Conservation (phyloP, 1,284 basidiomycete genomes). For the Ceratobasidium sp. region DNA sequence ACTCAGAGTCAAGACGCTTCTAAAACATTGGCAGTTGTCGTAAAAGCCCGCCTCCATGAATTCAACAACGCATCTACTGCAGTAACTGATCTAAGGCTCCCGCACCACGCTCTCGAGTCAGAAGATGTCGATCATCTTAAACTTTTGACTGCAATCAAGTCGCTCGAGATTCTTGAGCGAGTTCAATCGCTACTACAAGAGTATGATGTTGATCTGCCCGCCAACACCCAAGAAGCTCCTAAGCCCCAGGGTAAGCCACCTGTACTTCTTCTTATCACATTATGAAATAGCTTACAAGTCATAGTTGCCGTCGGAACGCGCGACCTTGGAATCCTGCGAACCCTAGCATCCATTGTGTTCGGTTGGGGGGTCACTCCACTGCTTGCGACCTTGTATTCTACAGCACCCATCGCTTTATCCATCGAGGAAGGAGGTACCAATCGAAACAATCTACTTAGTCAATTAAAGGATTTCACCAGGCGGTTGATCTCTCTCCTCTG, state of each 20-base stretch:
- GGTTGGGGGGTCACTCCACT: constrained; percentile 71
- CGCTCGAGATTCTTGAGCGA: constrained; percentile 60
- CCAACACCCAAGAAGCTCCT: constrained; percentile 33
- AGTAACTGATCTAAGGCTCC: background rate
- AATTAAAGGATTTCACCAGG: constrained; percentile 57
- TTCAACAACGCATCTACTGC: background rate
- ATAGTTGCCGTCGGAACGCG: constrained; percentile 64
- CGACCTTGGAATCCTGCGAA: constrained; percentile 67
- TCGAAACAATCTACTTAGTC: constrained; percentile 38
- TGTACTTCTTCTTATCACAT: background rate
- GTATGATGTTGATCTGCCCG: constrained; percentile 42
- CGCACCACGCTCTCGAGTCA: background rate
- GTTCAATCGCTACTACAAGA: constrained; percentile 58
- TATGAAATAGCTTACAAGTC: background rate
- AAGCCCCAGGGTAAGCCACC: constrained; percentile 17
- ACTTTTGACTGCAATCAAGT: constrained; percentile 62
- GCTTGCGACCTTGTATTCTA: constrained; percentile 55
- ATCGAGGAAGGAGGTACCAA: background rate
- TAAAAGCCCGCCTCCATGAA: constrained; percentile 17
- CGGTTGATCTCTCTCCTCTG: constrained; percentile 46
- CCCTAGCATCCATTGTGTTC: constrained; percentile 69
- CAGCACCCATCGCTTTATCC: constrained; percentile 41
- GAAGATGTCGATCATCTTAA: constrained; percentile 46
- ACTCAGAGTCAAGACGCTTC: constrained; percentile 7
- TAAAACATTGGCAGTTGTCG: constrained; percentile 7